phyloP scores from a whole-genome alignment of 225 moss, liverwort and hornwort genomes.

The Anthoceros angustus region DNA sequence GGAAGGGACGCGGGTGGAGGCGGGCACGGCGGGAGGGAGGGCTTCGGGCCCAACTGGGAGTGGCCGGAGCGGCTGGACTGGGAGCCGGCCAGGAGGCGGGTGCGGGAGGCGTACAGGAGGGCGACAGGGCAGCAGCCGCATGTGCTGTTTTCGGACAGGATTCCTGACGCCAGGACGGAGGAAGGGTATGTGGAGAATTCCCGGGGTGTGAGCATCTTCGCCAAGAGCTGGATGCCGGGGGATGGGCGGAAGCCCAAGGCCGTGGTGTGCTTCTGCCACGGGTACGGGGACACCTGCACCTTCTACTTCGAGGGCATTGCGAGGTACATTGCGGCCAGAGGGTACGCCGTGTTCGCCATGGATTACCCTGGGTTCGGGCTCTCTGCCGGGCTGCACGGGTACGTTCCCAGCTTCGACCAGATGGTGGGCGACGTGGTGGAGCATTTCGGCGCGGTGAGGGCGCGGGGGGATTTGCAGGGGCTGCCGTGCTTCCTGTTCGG shows the following conservation, averaged over 20 bases:
- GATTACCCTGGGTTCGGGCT: conserved; percentile 80
- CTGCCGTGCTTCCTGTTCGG: conserved; percentile 69
- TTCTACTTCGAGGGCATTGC: conserved; percentile 65
- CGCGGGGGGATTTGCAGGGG: conserved; percentile 25
- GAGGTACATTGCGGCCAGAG: conserved; percentile 44
- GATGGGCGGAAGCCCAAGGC: conserved; percentile 24
- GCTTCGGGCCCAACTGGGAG: neutral
- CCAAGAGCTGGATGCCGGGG: conserved; percentile 65
- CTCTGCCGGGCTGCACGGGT: conserved; percentile 66
- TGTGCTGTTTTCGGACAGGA: neutral
- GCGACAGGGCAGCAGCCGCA: neutral
- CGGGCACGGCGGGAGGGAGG: neutral
- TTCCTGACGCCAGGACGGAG: neutral
- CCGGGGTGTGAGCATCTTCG: conserved; percentile 45
- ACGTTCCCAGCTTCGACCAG: conserved; percentile 46
- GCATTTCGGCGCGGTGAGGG: conserved; percentile 46
- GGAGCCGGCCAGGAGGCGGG: neutral
- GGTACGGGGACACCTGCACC: conserved; percentile 73
- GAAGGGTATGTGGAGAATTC: conserved; percentile 48
- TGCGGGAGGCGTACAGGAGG: neutral
- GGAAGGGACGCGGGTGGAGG: too few species aligned
- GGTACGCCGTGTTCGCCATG: conserved; percentile 75
- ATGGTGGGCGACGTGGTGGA: conserved; percentile 67
- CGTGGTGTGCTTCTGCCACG: conserved; percentile 68
- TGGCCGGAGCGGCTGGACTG: neutral